Conservation (phyloP, 1,284 basidiomycete genomes). For the Irpex sp. region DNA sequence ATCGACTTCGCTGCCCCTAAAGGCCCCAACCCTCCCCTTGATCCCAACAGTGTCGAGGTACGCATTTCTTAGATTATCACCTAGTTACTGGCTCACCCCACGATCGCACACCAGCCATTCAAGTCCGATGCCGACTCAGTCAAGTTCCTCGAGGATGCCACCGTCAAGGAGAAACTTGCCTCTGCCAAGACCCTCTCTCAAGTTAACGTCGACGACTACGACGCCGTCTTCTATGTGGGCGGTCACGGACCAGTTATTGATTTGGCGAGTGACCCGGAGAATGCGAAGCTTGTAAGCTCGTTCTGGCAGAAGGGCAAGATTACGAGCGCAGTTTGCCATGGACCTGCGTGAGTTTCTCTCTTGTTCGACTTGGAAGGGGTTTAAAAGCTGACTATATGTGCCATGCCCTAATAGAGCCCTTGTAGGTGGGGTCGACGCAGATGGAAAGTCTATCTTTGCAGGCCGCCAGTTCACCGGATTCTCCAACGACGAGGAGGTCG, state of each 20-base stretch:
- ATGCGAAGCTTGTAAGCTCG: conserved; percentile 52
- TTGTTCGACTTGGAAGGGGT: background rate
- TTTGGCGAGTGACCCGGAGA: conserved; percentile 53
- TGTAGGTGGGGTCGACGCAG: conserved; percentile 47
- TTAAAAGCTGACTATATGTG: background rate
- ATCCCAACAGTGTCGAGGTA: conserved; percentile 46
- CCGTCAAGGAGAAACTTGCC: conserved; percentile 55
- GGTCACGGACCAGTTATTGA: conserved; percentile 75
- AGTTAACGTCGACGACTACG: conserved; percentile 60
- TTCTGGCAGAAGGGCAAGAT: conserved; percentile 63
- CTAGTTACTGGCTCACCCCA: too few species aligned
- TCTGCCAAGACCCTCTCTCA: conserved; percentile 60
- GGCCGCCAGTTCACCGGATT: conserved; percentile 64
- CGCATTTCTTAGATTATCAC: too few species aligned
- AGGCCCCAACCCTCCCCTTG: conserved; percentile 74
- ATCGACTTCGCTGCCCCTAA: conserved; percentile 72
- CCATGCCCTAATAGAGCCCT: conserved; percentile 34
- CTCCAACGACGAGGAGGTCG: conserved; percentile 42
- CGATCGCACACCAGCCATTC: conserved; percentile 47
- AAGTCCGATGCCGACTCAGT: conserved; percentile 54
- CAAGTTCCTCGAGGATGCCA: conserved; percentile 61
- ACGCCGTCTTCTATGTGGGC: conserved; percentile 76
- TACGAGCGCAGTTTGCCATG: conserved; percentile 73
- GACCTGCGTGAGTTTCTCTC: conserved; percentile 43
- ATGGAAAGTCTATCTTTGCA: conserved; percentile 61